Percentiles rank a stretch among this genome's conserved stretches.
Conservation (phyloP, 176 grass and related monocot species). For the Carex parvula region DNA sequence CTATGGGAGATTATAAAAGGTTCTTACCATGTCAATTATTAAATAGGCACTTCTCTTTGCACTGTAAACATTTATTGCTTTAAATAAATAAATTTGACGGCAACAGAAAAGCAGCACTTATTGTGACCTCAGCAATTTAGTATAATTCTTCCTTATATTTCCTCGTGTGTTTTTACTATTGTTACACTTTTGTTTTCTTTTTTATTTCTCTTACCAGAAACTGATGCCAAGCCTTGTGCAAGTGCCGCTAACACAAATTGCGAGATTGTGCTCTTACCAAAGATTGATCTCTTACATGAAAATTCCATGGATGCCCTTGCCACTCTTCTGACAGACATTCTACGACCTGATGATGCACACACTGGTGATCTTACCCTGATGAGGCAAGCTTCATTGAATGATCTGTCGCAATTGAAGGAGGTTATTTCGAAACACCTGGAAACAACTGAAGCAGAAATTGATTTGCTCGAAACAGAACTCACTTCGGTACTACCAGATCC, state of each 20-base stretch:
- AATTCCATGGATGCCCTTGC: constrained; percentile 48
- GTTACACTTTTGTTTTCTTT: constrained; percentile 1
- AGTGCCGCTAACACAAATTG: constrained; percentile 30
- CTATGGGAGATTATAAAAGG: not conserved
- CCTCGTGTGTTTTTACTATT: not conserved
- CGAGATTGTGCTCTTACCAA: constrained; percentile 28
- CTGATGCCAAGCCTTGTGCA: constrained; percentile 47
- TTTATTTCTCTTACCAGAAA: constrained; percentile 47
- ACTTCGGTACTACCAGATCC: constrained; percentile 32
- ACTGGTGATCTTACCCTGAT: constrained; percentile 52
- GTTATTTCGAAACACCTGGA: constrained; percentile 73
- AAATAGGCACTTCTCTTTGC: not conserved
- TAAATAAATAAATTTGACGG: not conserved
- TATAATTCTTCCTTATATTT: not conserved
- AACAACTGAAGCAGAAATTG: constrained; percentile 80
- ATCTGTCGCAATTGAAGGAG: constrained; percentile 66
- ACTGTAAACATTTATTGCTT: not conserved
- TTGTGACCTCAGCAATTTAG: not conserved
- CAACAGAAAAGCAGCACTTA: not conserved
- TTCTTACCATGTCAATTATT: not conserved
- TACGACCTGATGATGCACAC: constrained; percentile 60
- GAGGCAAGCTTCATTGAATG: constrained; percentile 39
- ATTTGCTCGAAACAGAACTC: constrained; percentile 79
- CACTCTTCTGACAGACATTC: constrained; percentile 47
- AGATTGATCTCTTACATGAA: constrained; percentile 42